These are phyloP conservation scores for Ganoderma boninense DNA, from an alignment of 1,284 basidiomycete species.

Conservation along the genomic window DNA sequence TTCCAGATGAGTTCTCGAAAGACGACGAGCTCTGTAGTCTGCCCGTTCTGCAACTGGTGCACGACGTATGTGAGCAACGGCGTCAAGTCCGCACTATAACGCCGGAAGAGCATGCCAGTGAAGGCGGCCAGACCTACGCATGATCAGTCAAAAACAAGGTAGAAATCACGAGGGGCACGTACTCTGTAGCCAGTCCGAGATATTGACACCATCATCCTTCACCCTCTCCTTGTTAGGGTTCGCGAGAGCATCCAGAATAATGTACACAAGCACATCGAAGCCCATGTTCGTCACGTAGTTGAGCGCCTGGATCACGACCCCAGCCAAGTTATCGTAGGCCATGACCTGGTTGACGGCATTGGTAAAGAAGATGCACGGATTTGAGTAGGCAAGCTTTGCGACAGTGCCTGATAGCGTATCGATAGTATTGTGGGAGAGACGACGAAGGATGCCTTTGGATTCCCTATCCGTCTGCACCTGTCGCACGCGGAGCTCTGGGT, in stretches of 20 bases:
- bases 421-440: conserved; percentile 84
- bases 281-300: conserved; percentile 92
- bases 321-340: conserved; percentile 95
- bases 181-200: conserved; percentile 95
- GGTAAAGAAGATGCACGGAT: conserved; percentile 92
- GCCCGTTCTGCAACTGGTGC: conserved; percentile 86
- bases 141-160: conserved; percentile 27
- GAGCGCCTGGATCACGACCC: conserved; percentile 90
- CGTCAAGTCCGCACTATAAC: conserved; percentile 86
- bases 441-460: conserved; percentile 82
- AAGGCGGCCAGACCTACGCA: conserved; percentile 86
- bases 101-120: conserved; percentile 90
- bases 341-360: conserved; percentile 95
- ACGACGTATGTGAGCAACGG: conserved; percentile 91
- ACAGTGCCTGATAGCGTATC: conserved; percentile 86
- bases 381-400: conserved; percentile 94
- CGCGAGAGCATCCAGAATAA: conserved; percentile 89
- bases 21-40: conserved; percentile 91
- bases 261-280: conserved; percentile 92
- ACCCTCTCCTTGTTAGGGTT: conserved; percentile 87
- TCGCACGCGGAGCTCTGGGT: conserved; percentile 79
- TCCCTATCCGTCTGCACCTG: conserved; percentile 79
- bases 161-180: conserved; percentile 42
- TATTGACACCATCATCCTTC: conserved; percentile 94
- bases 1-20: conserved; percentile 93